Percentiles rank a stretch among this genome's conserved stretches.
These are phyloP conservation scores for Melocanna baccifera DNA, from an alignment of 176 grass and related monocot genomes.

Conservation along the genomic window DNA sequence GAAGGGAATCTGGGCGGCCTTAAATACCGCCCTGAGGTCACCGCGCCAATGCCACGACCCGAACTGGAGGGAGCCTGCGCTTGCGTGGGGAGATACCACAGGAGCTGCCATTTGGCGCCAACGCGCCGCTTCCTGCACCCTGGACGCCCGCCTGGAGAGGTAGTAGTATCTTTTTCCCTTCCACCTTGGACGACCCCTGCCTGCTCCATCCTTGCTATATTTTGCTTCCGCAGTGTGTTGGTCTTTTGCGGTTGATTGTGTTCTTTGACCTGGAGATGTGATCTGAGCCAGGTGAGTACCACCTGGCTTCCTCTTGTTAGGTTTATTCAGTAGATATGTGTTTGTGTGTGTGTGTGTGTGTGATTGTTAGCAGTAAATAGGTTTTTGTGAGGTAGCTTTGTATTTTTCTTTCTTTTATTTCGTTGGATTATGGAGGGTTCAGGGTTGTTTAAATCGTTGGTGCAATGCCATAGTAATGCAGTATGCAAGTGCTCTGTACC, in stretches of 20 bases:
- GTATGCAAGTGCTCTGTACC: not conserved
- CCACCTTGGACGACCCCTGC: not conserved
- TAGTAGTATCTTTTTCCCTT: not conserved
- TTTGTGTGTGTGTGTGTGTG: too few relatives aligned
- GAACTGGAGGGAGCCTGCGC: not conserved
- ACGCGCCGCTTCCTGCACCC: not conserved
- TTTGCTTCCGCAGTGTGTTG: constrained; percentile 16
- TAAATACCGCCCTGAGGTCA: constrained; percentile 39
- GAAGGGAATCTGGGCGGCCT: constrained; percentile 28
- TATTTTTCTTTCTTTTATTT: not conserved
- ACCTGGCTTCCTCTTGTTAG: not conserved
- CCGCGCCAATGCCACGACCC: constrained; percentile 22
- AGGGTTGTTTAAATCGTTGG: not conserved
- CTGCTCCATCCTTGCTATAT: not conserved
- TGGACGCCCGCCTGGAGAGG: constrained; percentile 3
- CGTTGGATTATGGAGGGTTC: not conserved
- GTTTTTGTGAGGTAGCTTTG: not conserved
- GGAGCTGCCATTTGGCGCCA: constrained; percentile 44
- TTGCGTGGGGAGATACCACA: not conserved
- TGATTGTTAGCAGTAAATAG: not conserved
- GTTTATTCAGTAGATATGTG: not conserved
- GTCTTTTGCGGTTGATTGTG: not conserved
- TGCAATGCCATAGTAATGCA: constrained; percentile 12
- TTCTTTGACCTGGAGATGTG: not conserved
- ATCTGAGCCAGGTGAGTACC: not conserved